A percentile compares a stretch with the other conserved stretches of the same genome.
These are phyloP conservation scores for Metschnikowia proteae DNA, from an alignment of 805 yeast genomes.

Conservation along the genomic window DNA sequence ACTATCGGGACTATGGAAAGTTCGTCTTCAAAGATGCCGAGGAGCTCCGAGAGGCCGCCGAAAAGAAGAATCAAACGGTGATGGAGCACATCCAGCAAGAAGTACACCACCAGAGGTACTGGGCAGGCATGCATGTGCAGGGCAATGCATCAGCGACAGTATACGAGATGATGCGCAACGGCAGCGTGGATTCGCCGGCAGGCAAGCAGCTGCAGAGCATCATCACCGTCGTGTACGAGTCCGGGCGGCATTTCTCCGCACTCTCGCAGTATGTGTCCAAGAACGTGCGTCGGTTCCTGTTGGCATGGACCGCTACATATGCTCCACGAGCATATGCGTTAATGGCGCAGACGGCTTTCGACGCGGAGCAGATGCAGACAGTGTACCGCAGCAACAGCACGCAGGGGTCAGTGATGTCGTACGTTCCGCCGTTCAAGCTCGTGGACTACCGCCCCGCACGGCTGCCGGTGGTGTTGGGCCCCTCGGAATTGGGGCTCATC, in stretches of 20 bases:
- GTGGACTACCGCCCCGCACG: conserved; percentile 21
- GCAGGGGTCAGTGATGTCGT: conserved; percentile 15
- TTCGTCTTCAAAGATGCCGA: conserved; percentile 17
- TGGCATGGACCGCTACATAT: conserved; percentile 23
- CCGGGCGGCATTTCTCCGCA: conserved; percentile 31
- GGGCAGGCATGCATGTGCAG: conserved; percentile 27
- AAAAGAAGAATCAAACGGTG: conserved; percentile 17
- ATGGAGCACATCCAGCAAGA: conserved; percentile 18
- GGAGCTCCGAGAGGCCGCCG: conserved; percentile 16
- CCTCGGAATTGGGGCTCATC: conserved; percentile 31
- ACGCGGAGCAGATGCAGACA: conserved; percentile 16
- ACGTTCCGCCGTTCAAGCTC: conserved; percentile 22
- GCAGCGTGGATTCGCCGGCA: conserved; percentile 12
- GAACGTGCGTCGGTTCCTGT: conserved; percentile 18
- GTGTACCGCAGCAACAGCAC: conserved; percentile 13
- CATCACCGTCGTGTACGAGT: conserved; percentile 23
- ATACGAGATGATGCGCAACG: conserved; percentile 17
- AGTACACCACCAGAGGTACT: conserved; percentile 29
- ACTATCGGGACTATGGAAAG: conserved; percentile 15
- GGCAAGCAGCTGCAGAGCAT: conserved; percentile 18
- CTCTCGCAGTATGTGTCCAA: conserved; percentile 33
- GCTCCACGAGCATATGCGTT: conserved; percentile 20
- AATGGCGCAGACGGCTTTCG: conserved; percentile 9
- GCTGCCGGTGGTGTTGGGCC: conserved; percentile 27
- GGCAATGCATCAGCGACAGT: conserved; percentile 26